Conservation (phyloP, 257 asterid species). For the Penstemon barbatus region DNA sequence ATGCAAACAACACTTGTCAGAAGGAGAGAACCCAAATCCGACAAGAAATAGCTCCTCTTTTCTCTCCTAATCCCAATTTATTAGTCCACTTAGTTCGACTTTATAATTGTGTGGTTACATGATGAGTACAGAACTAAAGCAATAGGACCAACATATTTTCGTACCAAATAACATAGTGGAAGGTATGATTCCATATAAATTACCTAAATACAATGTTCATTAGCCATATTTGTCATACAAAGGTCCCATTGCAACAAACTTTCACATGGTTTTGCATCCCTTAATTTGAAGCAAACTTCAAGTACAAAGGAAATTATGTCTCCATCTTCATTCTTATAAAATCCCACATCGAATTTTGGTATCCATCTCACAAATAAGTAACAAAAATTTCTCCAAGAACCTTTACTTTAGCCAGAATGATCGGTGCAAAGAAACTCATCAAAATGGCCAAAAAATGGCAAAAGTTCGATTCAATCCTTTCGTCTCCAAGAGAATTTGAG, state of each 20-base stretch:
- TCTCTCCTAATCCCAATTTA: no score
- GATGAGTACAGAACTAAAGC: background rate
- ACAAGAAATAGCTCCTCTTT: background rate
- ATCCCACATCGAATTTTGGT: background rate
- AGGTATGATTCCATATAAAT: conserved; percentile 10
- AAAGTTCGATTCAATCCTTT: conserved; percentile 27
- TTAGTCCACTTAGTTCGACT: conserved; percentile 4
- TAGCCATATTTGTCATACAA: conserved; percentile 7
- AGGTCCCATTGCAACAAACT: conserved; percentile 23
- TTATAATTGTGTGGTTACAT: no score
- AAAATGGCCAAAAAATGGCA: conserved; percentile 40
- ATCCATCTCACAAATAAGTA: background rate
- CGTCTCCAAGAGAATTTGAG: conserved; percentile 3
- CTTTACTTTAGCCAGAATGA: conserved; percentile 23
- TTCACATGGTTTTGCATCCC: conserved; percentile 23
- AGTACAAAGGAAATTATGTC: conserved; percentile 8
- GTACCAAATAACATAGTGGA: conserved; percentile 5
- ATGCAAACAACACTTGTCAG: no score
- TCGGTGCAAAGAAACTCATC: conserved; percentile 30
- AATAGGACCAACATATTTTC: conserved; percentile 26
- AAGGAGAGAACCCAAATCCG: no score
- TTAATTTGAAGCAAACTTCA: conserved; percentile 16
- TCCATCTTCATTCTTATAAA: conserved; percentile 20
- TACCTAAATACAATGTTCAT: conserved; percentile 26
- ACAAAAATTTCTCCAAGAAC: background rate